phyloP scores from a whole-genome alignment of 2,329 filamentous ascomycete species.

The Orbilia blumenaviensis region DNA sequence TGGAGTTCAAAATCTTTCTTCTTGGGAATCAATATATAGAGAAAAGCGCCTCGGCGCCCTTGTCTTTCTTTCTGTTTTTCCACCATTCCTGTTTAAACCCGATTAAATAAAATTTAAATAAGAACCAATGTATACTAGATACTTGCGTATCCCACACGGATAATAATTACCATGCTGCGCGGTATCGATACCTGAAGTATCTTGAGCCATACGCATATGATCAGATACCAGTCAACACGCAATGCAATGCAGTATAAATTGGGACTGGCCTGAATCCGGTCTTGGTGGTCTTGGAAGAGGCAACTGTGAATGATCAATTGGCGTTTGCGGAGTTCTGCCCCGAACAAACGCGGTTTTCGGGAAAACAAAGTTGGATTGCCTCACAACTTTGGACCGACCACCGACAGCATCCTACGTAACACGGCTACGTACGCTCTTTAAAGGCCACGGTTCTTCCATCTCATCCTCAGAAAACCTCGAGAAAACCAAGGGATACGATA shows the following conservation, averaged over 20 bases:
- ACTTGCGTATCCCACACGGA: background rate
- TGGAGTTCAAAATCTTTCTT: constrained; percentile 47
- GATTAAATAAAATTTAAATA: background rate
- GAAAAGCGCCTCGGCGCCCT: constrained; percentile 50
- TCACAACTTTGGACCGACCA: constrained; percentile 29
- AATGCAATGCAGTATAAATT: background rate
- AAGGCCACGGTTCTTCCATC: constrained; percentile 42
- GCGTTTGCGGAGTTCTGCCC: constrained; percentile 17
- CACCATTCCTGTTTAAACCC: background rate
- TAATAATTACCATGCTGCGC: background rate
- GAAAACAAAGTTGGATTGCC: constrained; percentile 18
- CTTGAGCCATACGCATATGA: background rate
- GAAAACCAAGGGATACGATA: background rate
- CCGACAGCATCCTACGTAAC: constrained; percentile 41
- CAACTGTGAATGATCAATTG: background rate
- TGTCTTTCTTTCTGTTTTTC: background rate
- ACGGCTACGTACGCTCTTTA: constrained; percentile 40
- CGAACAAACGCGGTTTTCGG: constrained; percentile 23
- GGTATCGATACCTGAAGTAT: background rate
- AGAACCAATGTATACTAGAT: constrained; percentile 11
- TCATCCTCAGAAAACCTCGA: background rate
- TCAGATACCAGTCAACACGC: background rate
- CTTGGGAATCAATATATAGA: constrained; percentile 29
- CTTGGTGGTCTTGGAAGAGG: background rate
- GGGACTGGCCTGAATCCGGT: background rate